Percentiles rank a stretch among this genome's conserved stretches.
phyloP scores from a whole-genome alignment of 305 asterid genomes.

The Rubia peregrina region DNA sequence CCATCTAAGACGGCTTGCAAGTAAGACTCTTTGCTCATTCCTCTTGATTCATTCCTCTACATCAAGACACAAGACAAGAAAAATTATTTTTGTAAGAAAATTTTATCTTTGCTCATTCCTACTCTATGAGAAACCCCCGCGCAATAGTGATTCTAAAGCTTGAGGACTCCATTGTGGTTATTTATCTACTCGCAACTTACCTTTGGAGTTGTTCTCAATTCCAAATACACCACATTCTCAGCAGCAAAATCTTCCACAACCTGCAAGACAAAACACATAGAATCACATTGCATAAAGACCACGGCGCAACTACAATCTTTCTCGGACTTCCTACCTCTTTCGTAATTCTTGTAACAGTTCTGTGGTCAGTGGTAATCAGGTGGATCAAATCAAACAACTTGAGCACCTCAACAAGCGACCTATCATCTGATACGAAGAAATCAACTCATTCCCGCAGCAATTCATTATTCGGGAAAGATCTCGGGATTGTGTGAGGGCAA shows the following conservation, averaged over 20 bases:
- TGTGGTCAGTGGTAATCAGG: constrained; percentile 69
- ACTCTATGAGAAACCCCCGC: no score
- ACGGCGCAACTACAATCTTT: not conserved
- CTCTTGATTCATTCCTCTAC: constrained; percentile 72
- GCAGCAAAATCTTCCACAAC: constrained; percentile 90
- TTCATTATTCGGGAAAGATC: not conserved
- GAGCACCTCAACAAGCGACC: constrained; percentile 75
- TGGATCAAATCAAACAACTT: constrained; percentile 88
- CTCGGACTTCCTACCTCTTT: constrained; percentile 49
- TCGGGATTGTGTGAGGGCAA: not conserved
- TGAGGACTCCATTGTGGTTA: not conserved
- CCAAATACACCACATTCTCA: constrained; percentile 84
- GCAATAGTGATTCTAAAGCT: not conserved
- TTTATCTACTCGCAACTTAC: constrained; percentile 18
- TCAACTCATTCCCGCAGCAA: constrained; percentile 15
- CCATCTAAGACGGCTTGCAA: constrained; percentile 77
- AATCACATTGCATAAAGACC: constrained; percentile 5
- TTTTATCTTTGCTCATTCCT: no score
- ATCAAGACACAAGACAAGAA: not conserved
- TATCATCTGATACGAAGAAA: constrained; percentile 51
- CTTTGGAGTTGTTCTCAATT: constrained; percentile 93
- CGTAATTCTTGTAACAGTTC: constrained; percentile 74
- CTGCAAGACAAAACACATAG: constrained; percentile 24
- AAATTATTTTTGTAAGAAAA: constrained; percentile 3
- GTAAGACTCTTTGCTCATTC: constrained; percentile 88